Evolutionary conservation across 2,329 filamentous ascomycete genomes (phyloP), one percentile per base, ranked within the genome.

Genomic region (Tolypocladium nubicola): DNA sequence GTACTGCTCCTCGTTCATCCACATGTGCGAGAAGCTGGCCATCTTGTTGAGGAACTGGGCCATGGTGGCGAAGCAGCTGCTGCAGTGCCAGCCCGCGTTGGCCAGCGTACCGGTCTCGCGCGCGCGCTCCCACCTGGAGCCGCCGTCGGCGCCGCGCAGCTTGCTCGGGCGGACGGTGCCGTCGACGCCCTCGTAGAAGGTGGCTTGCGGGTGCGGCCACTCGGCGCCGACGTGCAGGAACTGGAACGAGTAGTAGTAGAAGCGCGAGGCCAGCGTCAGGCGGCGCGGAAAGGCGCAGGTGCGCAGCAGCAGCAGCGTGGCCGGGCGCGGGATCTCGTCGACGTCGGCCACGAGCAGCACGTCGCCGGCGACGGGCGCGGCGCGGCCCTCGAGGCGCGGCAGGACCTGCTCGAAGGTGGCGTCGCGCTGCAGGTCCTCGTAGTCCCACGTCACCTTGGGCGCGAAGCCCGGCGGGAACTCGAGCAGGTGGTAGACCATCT

Each of bases 1-100:
- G 60, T 75, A 83, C 58, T 70, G 64, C 16, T 75, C 71, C 23
- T 72, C 71, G 61, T 85, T 83, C 71, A 79, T 76, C 67, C 72
- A 76, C 14, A 68, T 68, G 64, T 85, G 82, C 23, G 79, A 82
- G 67, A 83, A 84, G 58, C 76, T 78, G 11, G 74, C 70, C 71
- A 85, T 76, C 67, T 84, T 85, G 61, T 74, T 76, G 52, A 80
- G 68, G 62, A 84, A 73, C 65, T 83, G 77, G 4, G 72, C 73
- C 21, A 86, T 68, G 1, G 79, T 84, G 21, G 74, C 70, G 66
- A 84, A 84, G 70, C 83, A 86, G 57, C 74, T 80, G 55, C 79
- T 83, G 71, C 83, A 86, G 67, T 86, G 82, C 83, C 83, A 86
- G 0, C 71, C 77, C 0, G 80, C 79, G 62, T 81, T 77, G 63